Evolutionary conservation across 352 stramenopile species (phyloP).

Genomic region (Globisporangium splendens): DNA sequence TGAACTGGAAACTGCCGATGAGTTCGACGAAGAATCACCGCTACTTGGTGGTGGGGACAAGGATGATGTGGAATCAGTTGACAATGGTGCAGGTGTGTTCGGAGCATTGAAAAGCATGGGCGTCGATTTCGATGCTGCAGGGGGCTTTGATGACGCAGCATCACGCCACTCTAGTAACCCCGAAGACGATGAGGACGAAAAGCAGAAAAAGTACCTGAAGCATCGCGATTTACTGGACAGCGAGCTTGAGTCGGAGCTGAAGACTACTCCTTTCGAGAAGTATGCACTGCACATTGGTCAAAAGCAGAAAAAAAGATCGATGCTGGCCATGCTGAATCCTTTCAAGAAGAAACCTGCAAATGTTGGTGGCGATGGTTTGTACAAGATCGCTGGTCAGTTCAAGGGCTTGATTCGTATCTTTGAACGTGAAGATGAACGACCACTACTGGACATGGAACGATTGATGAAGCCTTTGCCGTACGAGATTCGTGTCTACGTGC

Average conservation of each 20-base stretch:
- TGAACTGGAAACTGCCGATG: conserved; percentile 56
- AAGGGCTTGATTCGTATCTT: conserved; percentile 91
- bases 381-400: conserved; percentile 85
- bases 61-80: conserved; percentile 35
- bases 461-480: conserved; percentile 75
- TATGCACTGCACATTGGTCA: conserved; percentile 82
- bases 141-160: conserved; percentile 47
- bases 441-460: conserved; percentile 63
- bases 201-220: conserved; percentile 76
- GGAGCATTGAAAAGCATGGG: conserved; percentile 84
- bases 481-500: conserved; percentile 84
- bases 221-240: conserved; percentile 64
- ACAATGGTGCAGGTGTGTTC: conserved; percentile 84
- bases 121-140: conserved; percentile 68
- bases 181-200: conserved; percentile 58
- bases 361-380: conserved; percentile 47
- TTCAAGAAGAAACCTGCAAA: conserved; percentile 47
- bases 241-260: conserved; percentile 68
- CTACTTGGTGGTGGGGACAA: conserved; percentile 32
- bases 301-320: conserved; percentile 66
- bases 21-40: conserved; percentile 50
- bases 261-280: conserved; percentile 88
- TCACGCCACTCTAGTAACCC: conserved; percentile 50
- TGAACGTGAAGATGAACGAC: conserved; percentile 74
- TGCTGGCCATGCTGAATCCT: conserved; percentile 60